These are phyloP conservation scores for Neurospora intermedia DNA, from an alignment of 495 filamentous ascomycete genomes.

Conservation along the genomic window DNA sequence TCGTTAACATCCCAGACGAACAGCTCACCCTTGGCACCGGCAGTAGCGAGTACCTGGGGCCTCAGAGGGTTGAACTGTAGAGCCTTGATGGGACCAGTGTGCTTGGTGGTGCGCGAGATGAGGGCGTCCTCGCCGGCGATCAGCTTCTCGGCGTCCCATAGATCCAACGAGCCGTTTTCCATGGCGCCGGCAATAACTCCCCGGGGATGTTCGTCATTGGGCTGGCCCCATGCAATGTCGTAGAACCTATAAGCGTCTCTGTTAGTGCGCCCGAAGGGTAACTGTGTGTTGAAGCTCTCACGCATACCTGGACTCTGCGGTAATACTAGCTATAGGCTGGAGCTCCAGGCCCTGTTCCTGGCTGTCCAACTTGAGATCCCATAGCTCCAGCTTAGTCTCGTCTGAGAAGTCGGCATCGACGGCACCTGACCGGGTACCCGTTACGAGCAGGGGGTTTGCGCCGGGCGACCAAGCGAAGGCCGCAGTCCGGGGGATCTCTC, in stretches of 20 bases:
- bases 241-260: constrained; percentile 60
- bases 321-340: constrained; percentile 71
- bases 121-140: constrained; percentile 58
- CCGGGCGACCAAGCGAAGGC: constrained; percentile 94
- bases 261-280: not conserved
- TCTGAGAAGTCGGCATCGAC: constrained; percentile 96
- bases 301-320: constrained; percentile 77
- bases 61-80: constrained; percentile 96
- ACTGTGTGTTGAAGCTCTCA: not conserved
- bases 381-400: constrained; percentile 91
- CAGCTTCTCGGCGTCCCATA: constrained; percentile 92
- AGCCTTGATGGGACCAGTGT: constrained; percentile 85
- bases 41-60: constrained; percentile 83
- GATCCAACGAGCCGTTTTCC: constrained; percentile 89
- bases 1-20: constrained; percentile 93
- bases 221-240: constrained; percentile 86
- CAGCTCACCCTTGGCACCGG: constrained; percentile 90
- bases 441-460: constrained; percentile 69
- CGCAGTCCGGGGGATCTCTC: constrained; percentile 92
- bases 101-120: constrained; percentile 83
- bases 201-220: constrained; percentile 59
- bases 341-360: constrained; percentile 67
- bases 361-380: constrained; percentile 78
- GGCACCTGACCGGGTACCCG: constrained; percentile 90
- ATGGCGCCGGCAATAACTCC: constrained; percentile 92